Evolutionary conservation across 148 eudicot species (phyloP).

Genomic region (Gaultheria prostrata): DNA sequence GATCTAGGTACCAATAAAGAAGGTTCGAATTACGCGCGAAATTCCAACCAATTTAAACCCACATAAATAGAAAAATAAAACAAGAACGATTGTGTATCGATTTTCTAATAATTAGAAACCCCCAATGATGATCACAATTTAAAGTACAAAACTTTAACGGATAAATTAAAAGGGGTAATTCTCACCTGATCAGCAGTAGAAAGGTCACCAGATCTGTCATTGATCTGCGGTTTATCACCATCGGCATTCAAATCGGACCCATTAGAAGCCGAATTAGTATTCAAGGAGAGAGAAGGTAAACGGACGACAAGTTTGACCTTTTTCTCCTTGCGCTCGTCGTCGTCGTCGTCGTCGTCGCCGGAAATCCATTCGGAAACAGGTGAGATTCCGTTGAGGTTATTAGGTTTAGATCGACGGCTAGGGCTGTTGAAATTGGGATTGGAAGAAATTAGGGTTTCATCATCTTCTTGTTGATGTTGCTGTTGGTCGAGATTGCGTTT

Average conservation of each 20-base stretch:
- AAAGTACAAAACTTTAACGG: neutral
- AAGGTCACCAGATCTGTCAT: slow-evolving; percentile 36
- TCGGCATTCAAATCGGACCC: slow-evolving; percentile 26
- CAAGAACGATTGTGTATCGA: slow-evolving; percentile 2
- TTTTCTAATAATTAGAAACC: slow-evolving; percentile 10
- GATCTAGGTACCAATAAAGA: slow-evolving; percentile 29
- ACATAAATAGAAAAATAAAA: slow-evolving; percentile 21
- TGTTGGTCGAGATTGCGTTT: slow-evolving; percentile 34
- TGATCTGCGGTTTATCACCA: slow-evolving; percentile 31
- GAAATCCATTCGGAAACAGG: slow-evolving; percentile 20
- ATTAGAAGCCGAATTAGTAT: slow-evolving; percentile 22
- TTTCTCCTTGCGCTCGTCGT: slow-evolving; percentile 63
- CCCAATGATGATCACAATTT: neutral
- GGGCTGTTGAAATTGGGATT: slow-evolving; percentile 22
- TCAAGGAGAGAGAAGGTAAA: slow-evolving; percentile 36
- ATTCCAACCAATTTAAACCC: slow-evolving; percentile 29
- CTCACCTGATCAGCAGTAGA: slow-evolving; percentile 23
- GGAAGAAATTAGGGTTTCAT: slow-evolving; percentile 16
- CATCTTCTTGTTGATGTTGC: slow-evolving; percentile 5
- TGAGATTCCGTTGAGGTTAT: slow-evolving; percentile 7
- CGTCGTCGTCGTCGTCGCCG: slow-evolving; percentile 37
- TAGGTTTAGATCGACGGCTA: slow-evolving; percentile 50
- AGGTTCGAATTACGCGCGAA: slow-evolving; percentile 49
- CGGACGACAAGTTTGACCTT: slow-evolving; percentile 63
- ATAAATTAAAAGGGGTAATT: neutral